Percentiles rank a stretch among this genome's conserved stretches.
phyloP scores from a whole-genome alignment of 164 flowering plant genomes.

The Saururus chinensis region DNA sequence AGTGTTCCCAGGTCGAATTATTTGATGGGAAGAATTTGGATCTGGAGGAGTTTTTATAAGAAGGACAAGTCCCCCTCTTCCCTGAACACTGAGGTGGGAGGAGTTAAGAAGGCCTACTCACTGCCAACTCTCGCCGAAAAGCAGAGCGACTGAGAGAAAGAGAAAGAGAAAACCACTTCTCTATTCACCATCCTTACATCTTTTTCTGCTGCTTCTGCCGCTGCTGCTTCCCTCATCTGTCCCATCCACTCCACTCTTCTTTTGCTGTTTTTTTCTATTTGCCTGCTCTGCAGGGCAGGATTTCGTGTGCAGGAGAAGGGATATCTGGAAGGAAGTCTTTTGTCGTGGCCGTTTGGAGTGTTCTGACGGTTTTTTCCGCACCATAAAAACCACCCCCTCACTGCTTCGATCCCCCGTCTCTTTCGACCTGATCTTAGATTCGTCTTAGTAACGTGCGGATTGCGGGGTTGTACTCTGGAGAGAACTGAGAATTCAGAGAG shows the following conservation, averaged over 20 bases:
- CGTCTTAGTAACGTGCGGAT: not conserved
- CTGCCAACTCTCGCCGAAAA: not conserved
- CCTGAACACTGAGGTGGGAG: not conserved
- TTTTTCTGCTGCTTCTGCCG: no score
- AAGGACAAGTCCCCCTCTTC: not conserved
- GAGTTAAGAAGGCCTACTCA: not conserved
- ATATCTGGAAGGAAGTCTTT: constrained; percentile 1
- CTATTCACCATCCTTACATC: no score
- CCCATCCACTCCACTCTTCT: not conserved
- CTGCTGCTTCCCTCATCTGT: not conserved
- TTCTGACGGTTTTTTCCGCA: no score
- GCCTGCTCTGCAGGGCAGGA: no score
- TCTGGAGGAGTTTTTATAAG: not conserved
- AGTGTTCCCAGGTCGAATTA: not conserved
- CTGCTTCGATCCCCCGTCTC: constrained; percentile 1
- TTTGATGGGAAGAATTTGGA: constrained; percentile 7
- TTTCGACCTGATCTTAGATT: constrained; percentile 3
- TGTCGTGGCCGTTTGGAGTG: constrained; percentile 6
- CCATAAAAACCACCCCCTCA: not conserved
- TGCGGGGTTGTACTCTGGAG: not conserved
- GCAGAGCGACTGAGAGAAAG: not conserved
- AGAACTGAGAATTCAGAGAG: not conserved
- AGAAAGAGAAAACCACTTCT: not conserved
- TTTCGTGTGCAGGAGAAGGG: constrained; percentile 2
- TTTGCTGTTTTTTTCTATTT: no score